These are phyloP conservation scores for Globisporangium yorkense DNA, from an alignment of 352 stramenopile genomes.

Conservation along the genomic window DNA sequence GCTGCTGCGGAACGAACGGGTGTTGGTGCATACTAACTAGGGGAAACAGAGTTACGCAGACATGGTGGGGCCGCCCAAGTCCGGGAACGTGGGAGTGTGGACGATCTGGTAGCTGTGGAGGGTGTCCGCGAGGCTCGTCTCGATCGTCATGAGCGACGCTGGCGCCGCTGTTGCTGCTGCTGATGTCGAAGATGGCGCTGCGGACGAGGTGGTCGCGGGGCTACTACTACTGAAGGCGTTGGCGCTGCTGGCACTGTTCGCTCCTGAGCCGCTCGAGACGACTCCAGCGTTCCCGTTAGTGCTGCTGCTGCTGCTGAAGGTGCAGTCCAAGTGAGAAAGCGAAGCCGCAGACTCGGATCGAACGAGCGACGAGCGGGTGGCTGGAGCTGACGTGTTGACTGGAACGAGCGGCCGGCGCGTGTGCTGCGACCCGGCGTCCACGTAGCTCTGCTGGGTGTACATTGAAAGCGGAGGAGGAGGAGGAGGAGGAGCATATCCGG, in stretches of 20 bases:
- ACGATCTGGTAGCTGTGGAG: slow-evolving; percentile 54
- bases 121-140: slow-evolving; percentile 19
- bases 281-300: too few relatives aligned
- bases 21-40: neutral
- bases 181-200: neutral
- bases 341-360: slow-evolving; percentile 19
- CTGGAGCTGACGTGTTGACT: slow-evolving; percentile 20
- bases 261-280: neutral
- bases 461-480: slow-evolving; percentile 17
- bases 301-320: neutral
- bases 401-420: slow-evolving; percentile 27
- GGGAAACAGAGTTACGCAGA: slow-evolving; percentile 13
- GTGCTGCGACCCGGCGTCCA: slow-evolving; percentile 6
- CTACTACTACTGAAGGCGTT: neutral
- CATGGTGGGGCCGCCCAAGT: slow-evolving; percentile 25
- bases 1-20: neutral
- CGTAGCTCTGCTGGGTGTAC: slow-evolving; percentile 10
- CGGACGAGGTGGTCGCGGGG: neutral
- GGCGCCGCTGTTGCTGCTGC: neutral
- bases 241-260: slow-evolving; percentile 4
- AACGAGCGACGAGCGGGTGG: slow-evolving; percentile 16
- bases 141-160: slow-evolving; percentile 12
- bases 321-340: slow-evolving; percentile 3
- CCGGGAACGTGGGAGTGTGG: slow-evolving; percentile 54
- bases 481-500: slow-evolving; percentile 9